A percentile compares a stretch with the other conserved stretches of the same genome.
Evolutionary conservation across 2,329 filamentous ascomycete species (phyloP).

Genomic region (Epichloe bromicola): DNA sequence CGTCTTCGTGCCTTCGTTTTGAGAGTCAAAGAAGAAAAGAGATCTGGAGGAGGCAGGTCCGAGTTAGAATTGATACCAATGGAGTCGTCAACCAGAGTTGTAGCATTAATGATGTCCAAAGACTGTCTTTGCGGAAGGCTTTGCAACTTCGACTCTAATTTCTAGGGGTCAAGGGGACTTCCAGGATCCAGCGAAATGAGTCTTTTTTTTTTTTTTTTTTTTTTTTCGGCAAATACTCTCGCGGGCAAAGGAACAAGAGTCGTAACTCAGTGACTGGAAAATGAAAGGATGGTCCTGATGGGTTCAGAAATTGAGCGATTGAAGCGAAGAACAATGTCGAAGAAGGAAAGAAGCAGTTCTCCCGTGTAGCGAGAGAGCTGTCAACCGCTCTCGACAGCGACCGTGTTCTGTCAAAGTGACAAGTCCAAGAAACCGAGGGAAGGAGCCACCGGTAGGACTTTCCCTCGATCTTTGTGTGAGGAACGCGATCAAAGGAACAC

Average conservation of each 20-base stretch:
- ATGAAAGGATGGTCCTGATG: neutral
- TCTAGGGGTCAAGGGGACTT: neutral
- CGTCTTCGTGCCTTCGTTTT: slow-evolving; percentile 5
- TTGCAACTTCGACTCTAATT: neutral
- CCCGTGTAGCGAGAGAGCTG: neutral
- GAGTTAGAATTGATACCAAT: slow-evolving; percentile 12
- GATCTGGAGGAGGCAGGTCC: slow-evolving; percentile 18
- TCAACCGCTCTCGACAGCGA: neutral
- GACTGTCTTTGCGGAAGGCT: slow-evolving; percentile 9
- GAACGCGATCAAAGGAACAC: no score
- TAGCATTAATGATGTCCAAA: neutral
- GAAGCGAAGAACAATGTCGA: neutral
- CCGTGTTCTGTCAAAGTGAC: neutral
- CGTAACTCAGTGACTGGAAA: neutral
- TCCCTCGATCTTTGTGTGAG: neutral
- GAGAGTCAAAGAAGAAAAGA: slow-evolving; percentile 6
- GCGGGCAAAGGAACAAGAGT: neutral
- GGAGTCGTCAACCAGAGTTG: neutral
- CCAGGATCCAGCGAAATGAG: neutral
- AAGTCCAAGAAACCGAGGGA: neutral
- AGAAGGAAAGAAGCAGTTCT: neutral
- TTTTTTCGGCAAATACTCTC: neutral
- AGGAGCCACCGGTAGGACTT: neutral
- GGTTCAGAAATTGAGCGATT: neutral
- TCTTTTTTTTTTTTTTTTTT: neutral